phyloP scores from a whole-genome alignment of 106 monocot species.

The Narthecium ossifragum region DNA sequence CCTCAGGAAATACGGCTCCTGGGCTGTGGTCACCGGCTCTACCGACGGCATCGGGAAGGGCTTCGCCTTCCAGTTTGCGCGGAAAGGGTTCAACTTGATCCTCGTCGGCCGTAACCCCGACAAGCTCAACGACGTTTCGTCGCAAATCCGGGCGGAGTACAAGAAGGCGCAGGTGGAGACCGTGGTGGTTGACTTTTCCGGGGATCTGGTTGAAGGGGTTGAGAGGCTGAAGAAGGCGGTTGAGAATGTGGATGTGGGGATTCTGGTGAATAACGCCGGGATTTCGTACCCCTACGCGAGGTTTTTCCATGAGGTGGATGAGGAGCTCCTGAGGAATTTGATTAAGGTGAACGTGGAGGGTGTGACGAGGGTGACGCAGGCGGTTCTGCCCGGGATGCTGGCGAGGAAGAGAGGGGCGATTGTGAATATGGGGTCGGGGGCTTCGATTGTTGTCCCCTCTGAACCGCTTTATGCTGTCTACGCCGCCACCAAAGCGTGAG shows the following conservation, averaged over 20 bases:
- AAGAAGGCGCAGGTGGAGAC: slow-evolving; percentile 25
- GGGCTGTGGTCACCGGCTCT: slow-evolving; percentile 81
- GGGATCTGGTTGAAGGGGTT: slow-evolving; percentile 37
- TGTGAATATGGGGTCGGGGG: slow-evolving; percentile 84
- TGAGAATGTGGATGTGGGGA: slow-evolving; percentile 64
- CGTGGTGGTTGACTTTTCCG: slow-evolving; percentile 62
- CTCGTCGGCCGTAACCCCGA: slow-evolving; percentile 84
- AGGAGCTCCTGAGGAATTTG: slow-evolving; percentile 51
- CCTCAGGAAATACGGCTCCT: slow-evolving; percentile 64
- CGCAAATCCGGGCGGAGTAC: slow-evolving; percentile 30
- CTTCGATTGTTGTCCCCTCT: slow-evolving; percentile 71
- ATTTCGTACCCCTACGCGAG: slow-evolving; percentile 78
- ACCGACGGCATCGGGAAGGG: slow-evolving; percentile 84
- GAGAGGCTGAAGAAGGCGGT: slow-evolving; percentile 37
- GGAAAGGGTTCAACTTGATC: slow-evolving; percentile 49
- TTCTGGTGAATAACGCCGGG: slow-evolving; percentile 87
- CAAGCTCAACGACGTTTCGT: slow-evolving; percentile 46
- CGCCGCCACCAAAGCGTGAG: slow-evolving; percentile 91
- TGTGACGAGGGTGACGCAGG: slow-evolving; percentile 72
- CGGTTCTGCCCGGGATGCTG: slow-evolving; percentile 77
- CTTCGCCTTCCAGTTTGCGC: slow-evolving; percentile 74
- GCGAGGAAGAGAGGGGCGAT: slow-evolving; percentile 72
- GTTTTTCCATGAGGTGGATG: slow-evolving; percentile 91
- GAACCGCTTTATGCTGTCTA: slow-evolving; percentile 86
- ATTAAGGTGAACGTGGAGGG: slow-evolving; percentile 88